Percentiles rank a stretch among this genome's conserved stretches.
phyloP scores from a whole-genome alignment of 164 flowering plant genomes.

The Pachysandra terminalis region DNA sequence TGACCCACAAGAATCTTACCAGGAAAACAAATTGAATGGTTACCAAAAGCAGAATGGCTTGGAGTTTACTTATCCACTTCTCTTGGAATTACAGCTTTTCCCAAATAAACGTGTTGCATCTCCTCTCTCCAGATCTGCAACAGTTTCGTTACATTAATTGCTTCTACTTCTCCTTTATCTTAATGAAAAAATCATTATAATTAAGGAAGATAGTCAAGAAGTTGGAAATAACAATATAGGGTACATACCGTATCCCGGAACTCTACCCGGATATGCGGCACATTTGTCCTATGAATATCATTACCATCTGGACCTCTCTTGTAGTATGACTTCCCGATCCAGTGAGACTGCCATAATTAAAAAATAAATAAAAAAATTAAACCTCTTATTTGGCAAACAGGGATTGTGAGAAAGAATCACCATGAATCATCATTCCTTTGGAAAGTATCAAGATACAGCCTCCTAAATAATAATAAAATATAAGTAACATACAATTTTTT shows the following conservation, averaged over 20 bases:
- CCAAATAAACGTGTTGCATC: constrained; percentile 79
- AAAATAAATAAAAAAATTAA: background rate
- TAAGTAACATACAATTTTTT: too few species aligned
- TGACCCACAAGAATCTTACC: constrained; percentile 11
- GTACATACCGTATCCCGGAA: constrained; percentile 76
- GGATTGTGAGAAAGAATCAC: background rate
- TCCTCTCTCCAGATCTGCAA: constrained; percentile 92
- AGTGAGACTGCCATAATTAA: constrained; percentile 57
- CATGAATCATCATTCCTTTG: background rate
- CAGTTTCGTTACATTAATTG: background rate
- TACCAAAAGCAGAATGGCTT: constrained; percentile 2
- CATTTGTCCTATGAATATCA: constrained; percentile 93
- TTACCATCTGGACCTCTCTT: constrained; percentile 93
- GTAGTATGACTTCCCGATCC: constrained; percentile 90
- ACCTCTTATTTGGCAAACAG: background rate
- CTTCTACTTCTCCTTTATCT: background rate
- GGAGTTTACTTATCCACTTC: constrained; percentile 40
- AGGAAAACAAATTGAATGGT: constrained; percentile 1
- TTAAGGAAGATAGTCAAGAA: background rate
- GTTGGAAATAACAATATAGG: background rate
- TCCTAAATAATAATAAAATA: too few species aligned
- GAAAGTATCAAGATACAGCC: too few species aligned
- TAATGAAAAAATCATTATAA: background rate
- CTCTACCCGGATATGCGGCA: constrained; percentile 90
- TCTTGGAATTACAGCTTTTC: constrained; percentile 53